Conservation (phyloP, 2,329 filamentous ascomycete species). For the Fusarium siculi region DNA sequence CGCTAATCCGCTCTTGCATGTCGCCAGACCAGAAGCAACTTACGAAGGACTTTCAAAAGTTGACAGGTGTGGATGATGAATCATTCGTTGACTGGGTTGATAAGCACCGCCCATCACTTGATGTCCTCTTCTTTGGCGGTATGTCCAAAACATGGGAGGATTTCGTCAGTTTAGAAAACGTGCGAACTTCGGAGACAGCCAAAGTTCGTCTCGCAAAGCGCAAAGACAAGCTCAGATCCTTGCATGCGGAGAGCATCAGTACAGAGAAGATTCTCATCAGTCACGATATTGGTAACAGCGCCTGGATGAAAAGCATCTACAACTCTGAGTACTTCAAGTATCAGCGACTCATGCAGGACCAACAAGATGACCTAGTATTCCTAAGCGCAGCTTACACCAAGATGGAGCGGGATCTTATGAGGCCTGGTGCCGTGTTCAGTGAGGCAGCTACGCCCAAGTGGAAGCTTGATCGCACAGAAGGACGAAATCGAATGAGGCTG, state of each 20-base stretch:
- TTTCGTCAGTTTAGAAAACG: constrained; percentile 86
- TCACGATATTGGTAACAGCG: constrained; percentile 87
- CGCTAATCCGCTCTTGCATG: constrained; percentile 78
- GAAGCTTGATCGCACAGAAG: constrained; percentile 96
- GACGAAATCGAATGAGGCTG: constrained; percentile 92
- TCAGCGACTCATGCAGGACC: constrained; percentile 88
- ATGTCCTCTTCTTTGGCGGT: constrained; percentile 82
- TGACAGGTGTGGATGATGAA: constrained; percentile 89
- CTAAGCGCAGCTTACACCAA: constrained; percentile 79
- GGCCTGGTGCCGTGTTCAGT: constrained; percentile 84
- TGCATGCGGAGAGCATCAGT: constrained; percentile 76
- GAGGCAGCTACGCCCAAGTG: constrained; percentile 75
- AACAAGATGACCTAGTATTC: constrained; percentile 88
- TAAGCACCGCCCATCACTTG: constrained; percentile 79
- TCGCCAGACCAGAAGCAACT: constrained; percentile 76
- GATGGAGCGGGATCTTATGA: constrained; percentile 80
- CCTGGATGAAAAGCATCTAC: constrained; percentile 97
- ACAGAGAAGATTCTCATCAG: constrained; percentile 78
- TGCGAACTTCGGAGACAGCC: constrained; percentile 79
- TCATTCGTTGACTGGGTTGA: constrained; percentile 91
- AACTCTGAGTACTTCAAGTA: constrained; percentile 92
- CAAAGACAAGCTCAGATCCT: constrained; percentile 83
- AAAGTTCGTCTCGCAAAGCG: constrained; percentile 77
- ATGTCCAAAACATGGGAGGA: constrained; percentile 88
- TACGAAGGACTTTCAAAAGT: constrained; percentile 80